Evolutionary conservation across 2,329 filamentous ascomycete species (phyloP).

Genomic region (Clonostachys solani): DNA sequence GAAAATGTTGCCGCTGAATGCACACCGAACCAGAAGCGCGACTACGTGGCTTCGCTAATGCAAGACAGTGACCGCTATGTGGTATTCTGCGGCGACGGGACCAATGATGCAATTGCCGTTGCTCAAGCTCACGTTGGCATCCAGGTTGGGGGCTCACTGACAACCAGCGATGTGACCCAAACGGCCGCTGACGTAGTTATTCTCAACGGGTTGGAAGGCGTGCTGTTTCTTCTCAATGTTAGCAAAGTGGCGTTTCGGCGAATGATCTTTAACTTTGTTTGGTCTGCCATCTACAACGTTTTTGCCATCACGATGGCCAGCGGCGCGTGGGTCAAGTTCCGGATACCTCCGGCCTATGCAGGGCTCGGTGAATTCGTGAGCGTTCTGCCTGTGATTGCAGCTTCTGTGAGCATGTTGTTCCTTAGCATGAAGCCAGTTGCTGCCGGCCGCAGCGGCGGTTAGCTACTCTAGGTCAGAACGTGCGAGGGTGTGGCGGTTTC

Average conservation of each 20-base stretch:
- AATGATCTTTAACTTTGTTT: constrained; percentile 65
- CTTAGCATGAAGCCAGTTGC: no score
- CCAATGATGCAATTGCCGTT: constrained; percentile 72
- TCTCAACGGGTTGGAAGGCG: constrained; percentile 48
- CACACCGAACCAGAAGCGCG: constrained; percentile 45
- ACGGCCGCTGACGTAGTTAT: constrained; percentile 67
- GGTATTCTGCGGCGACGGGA: constrained; percentile 69
- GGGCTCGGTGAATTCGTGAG: constrained; percentile 72
- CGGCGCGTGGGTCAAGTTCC: constrained; percentile 54
- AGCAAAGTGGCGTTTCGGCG: constrained; percentile 37
- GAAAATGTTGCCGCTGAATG: constrained; percentile 32
- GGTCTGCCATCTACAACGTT: constrained; percentile 68
- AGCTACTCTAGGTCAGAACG: no score
- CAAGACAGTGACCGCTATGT: no score
- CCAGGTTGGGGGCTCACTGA: constrained; percentile 47
- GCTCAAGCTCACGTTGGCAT: constrained; percentile 68
- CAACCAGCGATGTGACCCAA: constrained; percentile 56
- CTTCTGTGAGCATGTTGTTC: constrained; percentile 3
- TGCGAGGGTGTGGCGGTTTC: no score
- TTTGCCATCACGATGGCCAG: constrained; percentile 63
- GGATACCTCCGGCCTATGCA: constrained; percentile 57
- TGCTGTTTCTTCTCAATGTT: constrained; percentile 55
- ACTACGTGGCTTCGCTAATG: constrained; percentile 42
- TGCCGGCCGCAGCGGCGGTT: no score
- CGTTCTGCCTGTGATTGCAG: constrained; percentile 29